Conservation (phyloP, 2,329 filamentous ascomycete genomes). For the Apiospora saccharicola region DNA sequence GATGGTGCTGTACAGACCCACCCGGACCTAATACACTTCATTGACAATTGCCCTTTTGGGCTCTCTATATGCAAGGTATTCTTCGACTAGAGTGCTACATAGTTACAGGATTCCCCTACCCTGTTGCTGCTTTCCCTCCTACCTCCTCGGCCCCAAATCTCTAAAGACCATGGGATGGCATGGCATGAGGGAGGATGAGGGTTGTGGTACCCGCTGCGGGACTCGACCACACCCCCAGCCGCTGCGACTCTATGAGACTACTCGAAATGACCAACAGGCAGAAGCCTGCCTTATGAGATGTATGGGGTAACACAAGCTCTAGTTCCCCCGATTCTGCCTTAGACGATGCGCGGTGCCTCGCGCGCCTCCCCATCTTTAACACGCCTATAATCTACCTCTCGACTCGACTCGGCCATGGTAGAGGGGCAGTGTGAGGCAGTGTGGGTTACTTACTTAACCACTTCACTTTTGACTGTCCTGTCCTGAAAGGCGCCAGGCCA, state of each 20-base stretch:
- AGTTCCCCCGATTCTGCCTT: slow-evolving; percentile 18
- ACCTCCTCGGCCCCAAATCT: slow-evolving; percentile 2
- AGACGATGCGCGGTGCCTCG: background rate
- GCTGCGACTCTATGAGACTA: slow-evolving; percentile 20
- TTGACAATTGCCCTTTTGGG: background rate
- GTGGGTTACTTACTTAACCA: slow-evolving; percentile 2
- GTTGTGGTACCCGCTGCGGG: slow-evolving; percentile 17
- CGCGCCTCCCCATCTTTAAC: slow-evolving; percentile 13
- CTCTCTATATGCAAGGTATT: slow-evolving; percentile 7
- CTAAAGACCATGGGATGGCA: slow-evolving; percentile 7
- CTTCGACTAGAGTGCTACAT: background rate
- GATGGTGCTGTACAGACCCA: slow-evolving; percentile 10
- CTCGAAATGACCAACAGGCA: slow-evolving; percentile 28
- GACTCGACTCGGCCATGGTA: background rate
- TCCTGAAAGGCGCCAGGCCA: background rate
- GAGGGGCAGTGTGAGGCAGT: slow-evolving; percentile 17
- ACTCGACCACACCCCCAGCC: slow-evolving; percentile 15
- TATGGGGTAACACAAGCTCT: slow-evolving; percentile 14
- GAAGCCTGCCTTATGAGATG: slow-evolving; percentile 25
- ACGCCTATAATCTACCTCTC: slow-evolving; percentile 15
- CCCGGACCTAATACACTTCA: slow-evolving; percentile 6
- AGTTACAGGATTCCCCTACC: background rate
- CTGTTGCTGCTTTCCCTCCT: background rate
- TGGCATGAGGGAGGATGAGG: slow-evolving; percentile 4
- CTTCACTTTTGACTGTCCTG: background rate